These are phyloP conservation scores for Triadica sebifera DNA, from an alignment of 345 rosid species.

Conservation along the genomic window DNA sequence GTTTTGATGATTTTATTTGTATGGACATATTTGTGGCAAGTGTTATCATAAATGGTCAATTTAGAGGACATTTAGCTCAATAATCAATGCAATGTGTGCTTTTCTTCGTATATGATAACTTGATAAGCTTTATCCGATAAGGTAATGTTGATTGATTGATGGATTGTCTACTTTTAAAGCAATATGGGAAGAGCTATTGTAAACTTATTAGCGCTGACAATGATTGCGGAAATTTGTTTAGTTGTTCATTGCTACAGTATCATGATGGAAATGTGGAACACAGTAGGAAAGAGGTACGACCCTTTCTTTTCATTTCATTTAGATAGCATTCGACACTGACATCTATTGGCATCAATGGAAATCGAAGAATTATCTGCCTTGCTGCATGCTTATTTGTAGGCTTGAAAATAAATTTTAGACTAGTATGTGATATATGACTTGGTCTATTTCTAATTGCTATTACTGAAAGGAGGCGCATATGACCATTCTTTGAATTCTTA, in stretches of 20 bases:
- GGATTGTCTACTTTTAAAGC: conserved; percentile 18
- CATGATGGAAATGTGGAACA: conserved; percentile 27
- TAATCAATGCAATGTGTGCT: conserved; percentile 18
- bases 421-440: background rate
- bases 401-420: conserved; percentile 8
- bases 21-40: background rate
- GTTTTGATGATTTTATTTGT: background rate
- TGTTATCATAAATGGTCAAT: background rate
- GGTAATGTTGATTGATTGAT: conserved; percentile 31
- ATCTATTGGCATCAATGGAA: background rate
- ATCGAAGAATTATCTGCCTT: conserved; percentile 6
- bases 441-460: conserved; percentile 23
- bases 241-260: conserved; percentile 18
- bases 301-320: conserved; percentile 5
- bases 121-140: conserved; percentile 32
- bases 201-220: conserved; percentile 39
- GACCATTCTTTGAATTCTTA: conserved; percentile 2
- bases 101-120: background rate
- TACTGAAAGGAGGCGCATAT: conserved; percentile 21
- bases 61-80: conserved; percentile 19
- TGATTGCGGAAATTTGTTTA: conserved; percentile 28
- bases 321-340: conserved; percentile 8
- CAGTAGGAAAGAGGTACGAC: conserved; percentile 20
- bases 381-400: background rate
- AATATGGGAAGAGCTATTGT: conserved; percentile 23